Evolutionary conservation across 2,329 filamentous ascomycete genomes (phyloP).

Genomic region (Talaromyces marneffei): DNA sequence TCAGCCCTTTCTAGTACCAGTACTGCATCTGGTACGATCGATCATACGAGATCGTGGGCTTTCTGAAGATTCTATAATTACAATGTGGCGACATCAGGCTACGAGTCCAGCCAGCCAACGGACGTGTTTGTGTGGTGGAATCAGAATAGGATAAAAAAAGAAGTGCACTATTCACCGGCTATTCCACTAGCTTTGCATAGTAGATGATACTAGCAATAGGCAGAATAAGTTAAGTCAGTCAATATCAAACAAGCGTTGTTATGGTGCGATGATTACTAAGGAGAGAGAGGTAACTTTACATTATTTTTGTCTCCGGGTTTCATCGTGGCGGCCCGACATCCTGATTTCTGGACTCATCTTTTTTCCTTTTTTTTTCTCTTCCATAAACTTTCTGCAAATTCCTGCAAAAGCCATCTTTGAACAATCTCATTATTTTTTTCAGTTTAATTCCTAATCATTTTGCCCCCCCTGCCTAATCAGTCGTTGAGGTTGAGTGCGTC

Average conservation of each 20-base stretch:
- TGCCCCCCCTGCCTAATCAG: background rate
- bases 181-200: background rate
- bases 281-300: background rate
- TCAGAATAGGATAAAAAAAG: background rate
- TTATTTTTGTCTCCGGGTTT: conserved; percentile 3
- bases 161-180: background rate
- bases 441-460: no score
- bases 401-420: background rate
- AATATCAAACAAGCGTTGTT: background rate
- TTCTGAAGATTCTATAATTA: background rate
- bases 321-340: conserved; percentile 7
- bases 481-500: background rate
- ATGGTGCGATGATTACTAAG: background rate
- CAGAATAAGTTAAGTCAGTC: background rate
- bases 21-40: no score
- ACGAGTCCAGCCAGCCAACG: background rate
- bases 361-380: background rate
- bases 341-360: background rate
- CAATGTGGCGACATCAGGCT: background rate
- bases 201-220: background rate
- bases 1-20: no score
- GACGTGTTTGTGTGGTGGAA: background rate
- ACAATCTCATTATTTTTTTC: background rate
- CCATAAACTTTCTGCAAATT: background rate
- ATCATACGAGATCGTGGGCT: background rate